Evolutionary conservation across 208 protist species (phyloP).

Genomic region (Wallacemonas sp.): DNA sequence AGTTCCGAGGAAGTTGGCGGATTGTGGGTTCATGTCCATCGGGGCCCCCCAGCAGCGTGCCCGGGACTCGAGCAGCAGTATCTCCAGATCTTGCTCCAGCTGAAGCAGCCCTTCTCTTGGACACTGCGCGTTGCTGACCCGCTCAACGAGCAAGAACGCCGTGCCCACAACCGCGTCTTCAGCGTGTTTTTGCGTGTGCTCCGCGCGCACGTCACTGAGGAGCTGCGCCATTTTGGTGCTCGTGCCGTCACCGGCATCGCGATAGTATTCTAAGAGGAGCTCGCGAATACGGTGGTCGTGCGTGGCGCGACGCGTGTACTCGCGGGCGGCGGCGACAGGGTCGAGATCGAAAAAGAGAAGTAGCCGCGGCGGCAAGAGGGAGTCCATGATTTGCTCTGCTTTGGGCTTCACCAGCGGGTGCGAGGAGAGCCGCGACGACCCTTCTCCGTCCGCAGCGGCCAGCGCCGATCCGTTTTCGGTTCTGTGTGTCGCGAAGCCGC

Average conservation of each 20-base stretch:
- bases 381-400: constrained; percentile 17
- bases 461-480: too few relatives aligned
- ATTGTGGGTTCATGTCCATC: constrained; percentile 21
- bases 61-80: constrained; percentile 16
- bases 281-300: constrained; percentile 12
- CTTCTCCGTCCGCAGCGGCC: too few relatives aligned
- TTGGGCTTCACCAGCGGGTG: constrained; percentile 20
- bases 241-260: constrained; percentile 6
- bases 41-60: constrained; percentile 42
- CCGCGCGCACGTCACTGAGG: not conserved
- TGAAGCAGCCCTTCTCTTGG: constrained; percentile 34
- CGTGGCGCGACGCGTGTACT: constrained; percentile 4
- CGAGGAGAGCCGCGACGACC: too few relatives aligned
- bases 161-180: constrained; percentile 27
- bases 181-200: constrained; percentile 5
- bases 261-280: constrained; percentile 12
- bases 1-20: constrained; percentile 19
- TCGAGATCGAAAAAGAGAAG: constrained; percentile 30
- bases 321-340: not conserved
- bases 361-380: constrained; percentile 23
- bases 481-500: too few relatives aligned
- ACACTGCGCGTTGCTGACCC: constrained; percentile 29
- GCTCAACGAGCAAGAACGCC: constrained; percentile 41
- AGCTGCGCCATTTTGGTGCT: constrained; percentile 13
- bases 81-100: constrained; percentile 39